phyloP scores from a whole-genome alignment of 805 yeast genomes.

The Candida coleopterorum region DNA sequence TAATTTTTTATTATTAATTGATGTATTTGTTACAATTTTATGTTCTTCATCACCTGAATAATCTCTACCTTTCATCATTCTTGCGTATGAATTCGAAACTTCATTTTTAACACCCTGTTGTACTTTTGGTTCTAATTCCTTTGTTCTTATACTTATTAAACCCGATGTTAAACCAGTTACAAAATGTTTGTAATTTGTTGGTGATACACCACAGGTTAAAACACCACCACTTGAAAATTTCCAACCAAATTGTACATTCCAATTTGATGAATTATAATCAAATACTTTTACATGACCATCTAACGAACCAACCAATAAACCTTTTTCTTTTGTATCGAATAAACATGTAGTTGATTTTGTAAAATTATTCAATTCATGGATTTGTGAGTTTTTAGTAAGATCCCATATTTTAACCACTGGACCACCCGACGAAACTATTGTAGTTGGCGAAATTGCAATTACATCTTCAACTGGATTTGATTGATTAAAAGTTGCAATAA shows the following conservation, averaged over 20 bases:
- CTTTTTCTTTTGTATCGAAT: constrained; percentile 66
- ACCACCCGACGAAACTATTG: constrained; percentile 76
- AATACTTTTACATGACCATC: constrained; percentile 98
- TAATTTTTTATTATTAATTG: constrained; percentile 49
- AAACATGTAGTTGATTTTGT: constrained; percentile 90
- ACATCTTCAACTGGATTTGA: constrained; percentile 78
- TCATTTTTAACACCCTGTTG: constrained; percentile 44
- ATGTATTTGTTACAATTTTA: constrained; percentile 53
- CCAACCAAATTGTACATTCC: constrained; percentile 96
- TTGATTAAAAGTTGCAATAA: constrained; percentile 66
- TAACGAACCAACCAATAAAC: constrained; percentile 88
- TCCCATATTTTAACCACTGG: constrained; percentile 90
- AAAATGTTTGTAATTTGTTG: constrained; percentile 68
- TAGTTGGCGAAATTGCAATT: constrained; percentile 67
- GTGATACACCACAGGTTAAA: constrained; percentile 83
- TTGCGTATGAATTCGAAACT: constrained; percentile 62
- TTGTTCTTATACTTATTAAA: constrained; percentile 79
- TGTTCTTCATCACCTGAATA: constrained; percentile 88
- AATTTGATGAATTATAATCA: constrained; percentile 64
- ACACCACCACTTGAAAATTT: constrained; percentile 89
- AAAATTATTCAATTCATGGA: constrained; percentile 76
- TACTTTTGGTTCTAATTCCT: constrained; percentile 61
- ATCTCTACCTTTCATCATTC: constrained; percentile 88
- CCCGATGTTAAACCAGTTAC: constrained; percentile 93
- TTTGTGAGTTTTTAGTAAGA: constrained; percentile 66